Evolutionary conservation across 2,329 filamentous ascomycete genomes (phyloP), one percentile per base, ranked within the genome.

Genomic region (Neurospora sp.): DNA sequence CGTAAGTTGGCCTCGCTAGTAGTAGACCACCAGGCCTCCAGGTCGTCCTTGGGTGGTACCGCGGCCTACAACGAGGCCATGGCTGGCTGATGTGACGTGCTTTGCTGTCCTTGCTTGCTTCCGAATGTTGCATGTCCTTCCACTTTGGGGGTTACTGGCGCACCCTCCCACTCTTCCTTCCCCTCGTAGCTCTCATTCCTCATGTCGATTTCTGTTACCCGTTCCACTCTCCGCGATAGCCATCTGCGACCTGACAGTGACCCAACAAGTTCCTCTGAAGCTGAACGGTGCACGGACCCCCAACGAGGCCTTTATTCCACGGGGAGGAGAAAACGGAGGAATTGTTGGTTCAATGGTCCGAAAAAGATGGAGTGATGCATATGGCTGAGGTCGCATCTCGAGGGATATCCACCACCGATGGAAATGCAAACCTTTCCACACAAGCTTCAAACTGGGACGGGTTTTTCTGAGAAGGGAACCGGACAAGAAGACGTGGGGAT

Each of bases 401-500:
- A n/a, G 5, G 15, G 0, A 62, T 36, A 33, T 62, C 52, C 52
- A 62, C 52, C 28, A 33, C 52, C 13, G 52, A 62, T 36, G 52
- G 28, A n/a, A 62, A 17, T 8, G 23, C 23, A 33, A 33, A 58
- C 28, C 10, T 33, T 52, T 62, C 52, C 23, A 36, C 28, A 62
- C 52, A 17, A 62, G 15, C 8, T 3, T 17, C 8, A 10, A 36
- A n/a, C 52, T 17, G 23, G 13, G 28, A 10, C 52, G 15, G 23
- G 7, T 9, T 62, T 62, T 33, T 15, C 7, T 3, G 19, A 52
- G 23, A 62, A 62, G 52, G 52, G 69, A 68, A 58, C 69, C 69
- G 70, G 72, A 71, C 72, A 74, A 76, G 74, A 73, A 70, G 71
- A 72, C 70, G 70, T 70, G 74, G 52, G 70, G 66, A 68, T 74